phyloP scores from a whole-genome alignment of 805 yeast species.

The Candida peoriensis region DNA sequence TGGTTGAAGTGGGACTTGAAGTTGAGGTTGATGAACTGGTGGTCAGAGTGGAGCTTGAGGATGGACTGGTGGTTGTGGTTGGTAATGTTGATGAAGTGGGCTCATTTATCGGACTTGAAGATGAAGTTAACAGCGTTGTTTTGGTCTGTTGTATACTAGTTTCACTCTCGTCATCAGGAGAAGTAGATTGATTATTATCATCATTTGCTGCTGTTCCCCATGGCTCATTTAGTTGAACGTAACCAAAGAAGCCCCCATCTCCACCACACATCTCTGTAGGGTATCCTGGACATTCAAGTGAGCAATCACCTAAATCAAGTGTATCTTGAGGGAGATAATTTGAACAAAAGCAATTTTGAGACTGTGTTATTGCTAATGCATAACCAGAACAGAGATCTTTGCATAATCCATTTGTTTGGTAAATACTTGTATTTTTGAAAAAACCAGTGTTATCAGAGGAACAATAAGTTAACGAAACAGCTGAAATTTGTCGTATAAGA shows the following conservation, averaged over 20 bases:
- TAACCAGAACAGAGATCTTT: conserved; percentile 30
- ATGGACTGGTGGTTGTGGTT: conserved; percentile 13
- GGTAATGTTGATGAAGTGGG: conserved; percentile 19
- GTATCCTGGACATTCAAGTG: conserved; percentile 36
- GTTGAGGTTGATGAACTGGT: conserved; percentile 10
- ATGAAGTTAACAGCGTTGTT: conserved; percentile 16
- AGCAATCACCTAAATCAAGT: conserved; percentile 26
- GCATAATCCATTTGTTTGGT: conserved; percentile 40
- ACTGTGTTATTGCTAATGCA: conserved; percentile 36
- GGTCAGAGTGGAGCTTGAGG: conserved; percentile 10
- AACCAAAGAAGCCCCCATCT: conserved; percentile 37
- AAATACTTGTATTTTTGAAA: conserved; percentile 6
- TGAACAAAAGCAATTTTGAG: conserved; percentile 39
- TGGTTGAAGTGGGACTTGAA: conserved; percentile 14
- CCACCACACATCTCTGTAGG: conserved; percentile 36
- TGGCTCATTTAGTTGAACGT: conserved; percentile 25
- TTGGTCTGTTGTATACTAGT: no score
- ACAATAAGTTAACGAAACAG: conserved; percentile 10
- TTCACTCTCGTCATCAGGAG: no score
- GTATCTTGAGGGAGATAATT: conserved; percentile 32
- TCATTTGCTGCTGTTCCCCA: conserved; percentile 3
- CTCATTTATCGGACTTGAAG: no score
- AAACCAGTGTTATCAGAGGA: conserved; percentile 17
- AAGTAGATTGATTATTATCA: conserved; percentile 14
- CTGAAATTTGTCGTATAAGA: no score